Percentiles rank a stretch among this genome's conserved stretches.
Evolutionary conservation across 2,329 filamentous ascomycete species (phyloP).

Genomic region (Beauveria medogensis): DNA sequence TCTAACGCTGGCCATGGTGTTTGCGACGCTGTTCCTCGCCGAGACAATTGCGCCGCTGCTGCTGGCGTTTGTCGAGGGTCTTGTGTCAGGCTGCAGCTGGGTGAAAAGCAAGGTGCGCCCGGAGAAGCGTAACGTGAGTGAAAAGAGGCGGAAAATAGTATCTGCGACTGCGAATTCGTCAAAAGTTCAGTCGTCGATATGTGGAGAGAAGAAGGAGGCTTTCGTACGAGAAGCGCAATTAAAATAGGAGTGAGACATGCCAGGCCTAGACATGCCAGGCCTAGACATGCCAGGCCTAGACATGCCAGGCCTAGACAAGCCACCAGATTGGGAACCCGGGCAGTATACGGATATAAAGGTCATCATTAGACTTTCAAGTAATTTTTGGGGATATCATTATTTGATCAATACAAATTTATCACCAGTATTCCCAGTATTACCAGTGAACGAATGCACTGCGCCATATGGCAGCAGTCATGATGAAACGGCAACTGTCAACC

Average conservation of each 20-base stretch:
- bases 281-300: not conserved
- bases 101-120: not conserved
- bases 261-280: not conserved
- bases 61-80: constrained; percentile 13
- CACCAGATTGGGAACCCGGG: not conserved
- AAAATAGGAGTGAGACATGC: not conserved
- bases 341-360: not conserved
- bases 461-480: not conserved
- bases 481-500: constrained; percentile 5
- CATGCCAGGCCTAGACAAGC: not conserved
- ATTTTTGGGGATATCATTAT: not conserved
- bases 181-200: not conserved
- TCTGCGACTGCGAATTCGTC: too few relatives aligned
- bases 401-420: not conserved
- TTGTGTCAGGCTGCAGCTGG: constrained; percentile 12
- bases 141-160: not conserved
- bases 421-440: not conserved
- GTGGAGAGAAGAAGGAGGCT: not conserved
- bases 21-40: constrained; percentile 15
- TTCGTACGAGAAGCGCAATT: not conserved
- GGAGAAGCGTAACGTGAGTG: not conserved
- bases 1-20: constrained; percentile 16
- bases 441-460: not conserved
- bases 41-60: constrained; percentile 16
- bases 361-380: not conserved